Evolutionary conservation across 805 yeast species (phyloP).

Genomic region (Yarrowia alimentaria): DNA sequence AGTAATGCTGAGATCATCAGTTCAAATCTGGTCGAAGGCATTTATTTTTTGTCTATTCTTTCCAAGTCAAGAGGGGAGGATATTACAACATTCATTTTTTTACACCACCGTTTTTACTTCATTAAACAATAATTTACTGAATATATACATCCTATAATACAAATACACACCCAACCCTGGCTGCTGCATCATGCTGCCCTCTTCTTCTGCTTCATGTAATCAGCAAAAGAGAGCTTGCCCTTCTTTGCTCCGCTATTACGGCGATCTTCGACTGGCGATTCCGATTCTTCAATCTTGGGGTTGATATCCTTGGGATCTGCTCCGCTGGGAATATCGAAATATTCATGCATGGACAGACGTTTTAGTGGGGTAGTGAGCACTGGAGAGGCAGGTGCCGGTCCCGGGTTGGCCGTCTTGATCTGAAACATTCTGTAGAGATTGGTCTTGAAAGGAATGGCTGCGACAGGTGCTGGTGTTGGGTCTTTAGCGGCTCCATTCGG

Average conservation of each 20-base stretch:
- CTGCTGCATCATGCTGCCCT: not conserved
- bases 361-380: slow-evolving; percentile 5
- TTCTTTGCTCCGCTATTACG: slow-evolving; percentile 18
- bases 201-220: slow-evolving; percentile 25
- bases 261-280: slow-evolving; percentile 5
- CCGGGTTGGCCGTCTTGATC: not conserved
- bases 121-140: not conserved
- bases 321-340: slow-evolving; percentile 9
- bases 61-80: no score
- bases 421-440: slow-evolving; percentile 14
- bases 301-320: slow-evolving; percentile 10
- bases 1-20: slow-evolving; percentile 27
- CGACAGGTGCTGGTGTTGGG: not conserved
- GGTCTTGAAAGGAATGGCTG: slow-evolving; percentile 14
- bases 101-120: not conserved
- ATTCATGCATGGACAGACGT: slow-evolving; percentile 14
- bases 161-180: no score
- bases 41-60: not conserved
- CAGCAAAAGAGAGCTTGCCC: slow-evolving; percentile 23
- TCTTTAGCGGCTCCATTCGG: not conserved
- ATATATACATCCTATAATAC: slow-evolving; percentile 15
- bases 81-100: not conserved
- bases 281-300: slow-evolving; percentile 7
- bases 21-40: slow-evolving; percentile 28
- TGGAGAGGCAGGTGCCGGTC: slow-evolving; percentile 5